Percentiles rank a stretch among this genome's conserved stretches.
These are phyloP conservation scores for Paspalum notatum DNA, from an alignment of 176 grass and related monocot species.

Conservation along the genomic window DNA sequence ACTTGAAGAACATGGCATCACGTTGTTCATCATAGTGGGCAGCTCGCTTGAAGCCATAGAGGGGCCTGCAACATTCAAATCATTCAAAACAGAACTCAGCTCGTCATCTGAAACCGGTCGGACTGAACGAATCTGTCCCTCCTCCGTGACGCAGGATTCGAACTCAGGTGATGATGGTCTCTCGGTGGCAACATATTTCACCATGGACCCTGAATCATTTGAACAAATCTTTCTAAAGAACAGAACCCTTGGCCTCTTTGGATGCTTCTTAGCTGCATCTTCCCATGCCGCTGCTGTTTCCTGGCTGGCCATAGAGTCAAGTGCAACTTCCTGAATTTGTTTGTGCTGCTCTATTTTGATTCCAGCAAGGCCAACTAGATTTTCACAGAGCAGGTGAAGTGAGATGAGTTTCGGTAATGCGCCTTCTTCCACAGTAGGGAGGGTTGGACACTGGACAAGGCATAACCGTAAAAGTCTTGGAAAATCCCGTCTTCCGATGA, in stretches of 20 bases:
- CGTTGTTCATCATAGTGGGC: neutral
- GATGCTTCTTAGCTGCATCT: slow-evolving; percentile 19
- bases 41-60: neutral
- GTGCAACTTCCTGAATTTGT: slow-evolving; percentile 8
- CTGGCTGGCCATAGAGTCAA: neutral
- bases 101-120: neutral
- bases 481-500: neutral
- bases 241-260: slow-evolving; percentile 10
- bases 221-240: neutral
- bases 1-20: neutral
- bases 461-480: neutral
- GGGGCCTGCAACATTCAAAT: neutral
- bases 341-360: slow-evolving; percentile 6
- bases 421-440: slow-evolving; percentile 13
- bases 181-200: neutral
- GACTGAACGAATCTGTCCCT: neutral
- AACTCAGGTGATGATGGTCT: neutral
- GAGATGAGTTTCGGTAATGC: slow-evolving; percentile 21
- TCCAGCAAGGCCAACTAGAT: neutral
- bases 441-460: neutral
- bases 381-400: neutral
- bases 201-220: neutral
- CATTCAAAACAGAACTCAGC: neutral
- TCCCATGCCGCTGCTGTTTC: neutral
- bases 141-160: neutral